Evolutionary conservation across 805 yeast species (phyloP), one percentile per base, ranked within the genome.

Genomic region (Ogataea siamensis): DNA sequence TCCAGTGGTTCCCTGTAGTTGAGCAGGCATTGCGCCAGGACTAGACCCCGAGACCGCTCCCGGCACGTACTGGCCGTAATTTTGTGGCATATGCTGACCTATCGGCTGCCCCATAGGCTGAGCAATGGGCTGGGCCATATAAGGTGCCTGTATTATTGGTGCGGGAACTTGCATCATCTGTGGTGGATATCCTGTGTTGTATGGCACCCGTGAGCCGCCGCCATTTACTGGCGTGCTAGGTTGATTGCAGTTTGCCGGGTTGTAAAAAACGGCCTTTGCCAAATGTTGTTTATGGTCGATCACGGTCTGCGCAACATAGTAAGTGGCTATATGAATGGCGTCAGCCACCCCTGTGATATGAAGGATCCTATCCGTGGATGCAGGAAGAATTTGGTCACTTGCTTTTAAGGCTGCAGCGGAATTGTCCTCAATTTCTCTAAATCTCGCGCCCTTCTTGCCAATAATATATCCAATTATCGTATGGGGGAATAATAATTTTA

Each of bases 241-340:
- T 40, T 51, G 61, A 36, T 50, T 51, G 38, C 45, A 57, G 35
- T 61, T 74, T 3, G 76, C 74, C 5, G 88, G 87, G 49, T 78
- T 75, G 54, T 79, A 80, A 52, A 65, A 76, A 7, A 76, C 64
- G 28, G 72, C 66, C 51, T 79, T 80, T n/a, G 71, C 63, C 51
- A 74, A 72, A 47, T 75, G 71, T 45, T 73, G 78, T 43, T 74
- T 73, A 53, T 80, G 81, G 46, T 78, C 82, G 35, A 78, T 55
- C 38, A 81, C 69, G 3, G 84, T 81, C 57, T 80, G 83, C 1
- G 84, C 79, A 39, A 84, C 71, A 55, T 81, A 83, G 60, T 81
- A 85, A 0, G 80, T 68, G 7, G 95, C 95, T 49, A 86, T 84
- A 55, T 85, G 94, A 28, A 87, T 75, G 2, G 95, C 88, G 63